Base-by-base conservation (phyloP, 2,329 filamentous ascomycete genomes). In the Pseudogymnoascus sp. region DNA sequence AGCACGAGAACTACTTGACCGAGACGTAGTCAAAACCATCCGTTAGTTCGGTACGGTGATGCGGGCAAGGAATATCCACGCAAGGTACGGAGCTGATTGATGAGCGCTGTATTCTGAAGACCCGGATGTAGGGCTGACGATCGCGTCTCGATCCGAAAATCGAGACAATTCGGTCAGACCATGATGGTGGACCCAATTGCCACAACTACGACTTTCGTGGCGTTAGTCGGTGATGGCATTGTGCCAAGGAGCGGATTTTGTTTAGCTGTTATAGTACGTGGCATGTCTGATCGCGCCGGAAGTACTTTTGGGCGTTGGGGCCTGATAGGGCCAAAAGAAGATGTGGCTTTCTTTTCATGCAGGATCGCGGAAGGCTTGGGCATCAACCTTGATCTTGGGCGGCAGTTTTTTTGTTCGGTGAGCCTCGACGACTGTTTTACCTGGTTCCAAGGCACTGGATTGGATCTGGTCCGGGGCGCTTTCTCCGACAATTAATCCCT, bases 1-100 rank as follows among this genome's bases (percentile, higher is more conserved):
- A 11, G 89, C 88, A 59, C 82, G 84, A 69, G 84, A 86, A 67
- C 77, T 73, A 18, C 65, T 74, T 59, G 67, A 70, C 63, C 66
- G 67, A 47, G 70, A 70, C 62, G 63, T 66, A 35, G 56, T 61
- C 40, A 66, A 71, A 62, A 66, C 69, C 21, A 70, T 69, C 66
- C 70, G 69, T 35, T 74, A 60, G 59, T 10, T 60, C 38, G 33
- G 23, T 4, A 18, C 14, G 61, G 14, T 25, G 59, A 60, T 28
- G 50, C 50, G 28, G 50, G 28, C 50, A 56, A 56, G 50, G 50
- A 56, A 56, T 56, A 44, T 59, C 10, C 35, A 66, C 66, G 66
- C 66, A 67, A 66, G 68, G 68, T 62, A 69, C 68, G 14, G n/a
- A 5, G 23, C 14, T 47, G 40, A 62, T 7, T 18, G 40, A 62